Conservation (phyloP, 495 filamentous ascomycete genomes). For the Aspergillus nidulans region DNA sequence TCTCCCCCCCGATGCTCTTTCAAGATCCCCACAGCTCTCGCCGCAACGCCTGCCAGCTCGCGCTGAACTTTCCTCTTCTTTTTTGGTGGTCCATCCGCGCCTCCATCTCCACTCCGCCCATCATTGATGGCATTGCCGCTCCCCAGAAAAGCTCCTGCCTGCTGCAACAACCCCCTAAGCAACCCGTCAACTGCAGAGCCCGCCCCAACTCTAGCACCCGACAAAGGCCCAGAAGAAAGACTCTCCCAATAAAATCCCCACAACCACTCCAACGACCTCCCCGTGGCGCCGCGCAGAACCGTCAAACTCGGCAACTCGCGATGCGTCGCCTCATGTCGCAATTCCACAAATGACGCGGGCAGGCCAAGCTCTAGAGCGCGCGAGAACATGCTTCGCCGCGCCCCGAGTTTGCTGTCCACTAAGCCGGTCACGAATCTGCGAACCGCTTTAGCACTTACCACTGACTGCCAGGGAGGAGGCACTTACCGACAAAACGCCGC, state of each 20-base stretch:
- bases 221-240: not conserved
- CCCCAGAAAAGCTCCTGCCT: constrained; percentile 12
- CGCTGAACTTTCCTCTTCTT: constrained; percentile 33
- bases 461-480: too few species aligned
- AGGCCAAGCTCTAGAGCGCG: constrained; percentile 71
- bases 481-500: constrained; percentile 59
- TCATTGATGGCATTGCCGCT: constrained; percentile 7
- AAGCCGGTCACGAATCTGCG: constrained; percentile 88
- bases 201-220: not conserved
- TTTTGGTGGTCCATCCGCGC: constrained; percentile 2
- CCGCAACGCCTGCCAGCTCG: constrained; percentile 21
- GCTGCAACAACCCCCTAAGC: constrained; percentile 19
- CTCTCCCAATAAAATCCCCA: constrained; percentile 80
- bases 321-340: constrained; percentile 87
- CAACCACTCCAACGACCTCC: constrained; percentile 74
- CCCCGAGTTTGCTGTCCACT: constrained; percentile 67
- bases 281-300: constrained; percentile 60
- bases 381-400: constrained; percentile 74
- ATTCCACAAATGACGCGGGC: constrained; percentile 80
- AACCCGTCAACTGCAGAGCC: constrained; percentile 11
- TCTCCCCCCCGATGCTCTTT: constrained; percentile 13
- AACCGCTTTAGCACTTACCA: too few species aligned
- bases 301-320: constrained; percentile 73
- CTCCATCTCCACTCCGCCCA: constrained; percentile 7
- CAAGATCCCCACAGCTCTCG: constrained; percentile 29